A percentile compares a stretch with the other conserved stretches of the same genome.
Conservation (phyloP, 2,329 filamentous ascomycete species). For the Niveomyces coronatus region DNA sequence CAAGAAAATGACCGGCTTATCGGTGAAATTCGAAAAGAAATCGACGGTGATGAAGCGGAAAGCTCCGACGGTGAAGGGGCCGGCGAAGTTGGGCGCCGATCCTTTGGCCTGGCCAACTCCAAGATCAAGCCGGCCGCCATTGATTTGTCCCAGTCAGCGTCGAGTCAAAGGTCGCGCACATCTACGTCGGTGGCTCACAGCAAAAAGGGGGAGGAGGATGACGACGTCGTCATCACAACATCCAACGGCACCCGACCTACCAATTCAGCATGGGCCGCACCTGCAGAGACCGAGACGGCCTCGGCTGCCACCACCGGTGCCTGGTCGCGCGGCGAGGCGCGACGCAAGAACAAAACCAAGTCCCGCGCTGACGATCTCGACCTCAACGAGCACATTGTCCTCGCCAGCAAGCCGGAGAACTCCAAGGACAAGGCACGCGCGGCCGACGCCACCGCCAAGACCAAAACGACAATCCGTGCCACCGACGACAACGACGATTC, state of each 20-base stretch:
- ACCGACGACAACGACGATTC: conserved; percentile 24
- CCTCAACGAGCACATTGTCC: conserved; percentile 20
- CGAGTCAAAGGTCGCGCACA: conserved; percentile 15
- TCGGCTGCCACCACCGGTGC: conserved; percentile 23
- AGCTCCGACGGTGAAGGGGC: conserved; percentile 42
- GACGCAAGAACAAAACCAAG: conserved; percentile 26
- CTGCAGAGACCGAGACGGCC: conserved; percentile 14
- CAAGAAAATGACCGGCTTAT: conserved; percentile 72
- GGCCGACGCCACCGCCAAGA: conserved; percentile 14
- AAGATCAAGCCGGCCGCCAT: conserved; percentile 22
- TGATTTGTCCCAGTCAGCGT: conserved; percentile 18
- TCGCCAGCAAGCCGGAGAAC: conserved; percentile 20
- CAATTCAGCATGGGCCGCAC: conserved; percentile 15
- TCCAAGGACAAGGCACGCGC: conserved; percentile 14
- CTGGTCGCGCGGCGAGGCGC: conserved; percentile 31
- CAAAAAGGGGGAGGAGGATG: conserved; percentile 18
- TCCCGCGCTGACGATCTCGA: conserved; percentile 27
- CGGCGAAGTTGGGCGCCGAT: conserved; percentile 56
- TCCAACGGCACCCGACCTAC: conserved; percentile 11
- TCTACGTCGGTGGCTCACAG: conserved; percentile 20
- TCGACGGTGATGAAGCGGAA: conserved; percentile 51
- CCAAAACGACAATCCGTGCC: conserved; percentile 13
- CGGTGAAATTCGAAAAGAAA: conserved; percentile 57
- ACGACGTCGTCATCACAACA: conserved; percentile 19
- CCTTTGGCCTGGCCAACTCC: conserved; percentile 45